Conservation (phyloP, 2,329 filamentous ascomycete species). For the Curvularia sp. region DNA sequence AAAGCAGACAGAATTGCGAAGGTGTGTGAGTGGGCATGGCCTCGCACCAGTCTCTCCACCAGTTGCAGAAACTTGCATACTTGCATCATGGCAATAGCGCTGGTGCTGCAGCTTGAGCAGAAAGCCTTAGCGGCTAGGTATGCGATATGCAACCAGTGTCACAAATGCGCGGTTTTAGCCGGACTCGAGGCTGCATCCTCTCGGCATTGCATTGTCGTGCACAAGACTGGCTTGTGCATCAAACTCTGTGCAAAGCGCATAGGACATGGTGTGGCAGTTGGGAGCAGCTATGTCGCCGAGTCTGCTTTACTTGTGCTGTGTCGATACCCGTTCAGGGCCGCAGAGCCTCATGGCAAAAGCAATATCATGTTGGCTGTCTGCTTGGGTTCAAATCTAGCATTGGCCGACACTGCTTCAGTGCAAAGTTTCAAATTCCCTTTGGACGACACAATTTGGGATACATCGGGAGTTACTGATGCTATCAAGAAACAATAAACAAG, state of each 20-base stretch:
- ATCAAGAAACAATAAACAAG: conserved; percentile 24
- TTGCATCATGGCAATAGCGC: conserved; percentile 14
- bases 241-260: not conserved
- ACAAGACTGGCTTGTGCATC: conserved; percentile 10
- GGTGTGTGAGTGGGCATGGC: conserved; percentile 13
- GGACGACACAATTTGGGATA: not conserved
- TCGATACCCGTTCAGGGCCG: conserved; percentile 5
- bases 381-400: not conserved
- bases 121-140: conserved; percentile 35
- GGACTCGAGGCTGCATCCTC: conserved; percentile 13
- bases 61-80: conserved; percentile 31
- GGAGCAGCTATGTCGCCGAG: conserved; percentile 3
- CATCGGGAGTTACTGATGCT: conserved; percentile 15
- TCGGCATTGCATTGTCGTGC: conserved; percentile 8
- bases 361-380: not conserved
- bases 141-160: conserved; percentile 31
- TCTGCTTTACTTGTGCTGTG: conserved; percentile 3
- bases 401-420: not conserved
- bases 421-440: not conserved
- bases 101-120: conserved; percentile 27
- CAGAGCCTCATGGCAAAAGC: conserved; percentile 14
- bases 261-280: not conserved
- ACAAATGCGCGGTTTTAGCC: conserved; percentile 33
- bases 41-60: conserved; percentile 15
- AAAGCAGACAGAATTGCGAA: conserved; percentile 5